Base-by-base conservation (phyloP, 78 protist genomes). In the Dictyostelium firmibasis region DNA sequence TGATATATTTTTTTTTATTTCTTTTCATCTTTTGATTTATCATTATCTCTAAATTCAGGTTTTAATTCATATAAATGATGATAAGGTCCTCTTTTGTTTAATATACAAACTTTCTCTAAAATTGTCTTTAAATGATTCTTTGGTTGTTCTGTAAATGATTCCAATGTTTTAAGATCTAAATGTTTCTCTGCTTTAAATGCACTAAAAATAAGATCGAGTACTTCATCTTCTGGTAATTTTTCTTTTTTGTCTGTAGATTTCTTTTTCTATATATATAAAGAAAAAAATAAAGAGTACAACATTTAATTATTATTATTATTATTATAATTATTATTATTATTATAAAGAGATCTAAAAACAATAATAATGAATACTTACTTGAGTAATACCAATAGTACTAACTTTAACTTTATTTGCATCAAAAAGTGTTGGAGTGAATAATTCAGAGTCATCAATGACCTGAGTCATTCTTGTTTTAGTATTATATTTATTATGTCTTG, bases 41-140 rank as follows among this genome's bases (percentile, higher is more conserved):
- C 79, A 33, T 75, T 53, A 70, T 43, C 76, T 29, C 50, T 81
- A 69, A 67, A 89, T 50, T 81, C 87, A 13, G 86, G 57, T 81
- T 89, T 89, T 20, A 89, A 43, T 70, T 89, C 87, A 70, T 89
- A 89, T 4, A 47, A 20, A 31, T 89, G 83, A 18, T 84, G 69
- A 47, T 89, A 47, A 29, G 94, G 50, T 23, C 94, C 94, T 69
- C 83, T 69, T 75, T 81, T 89, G 31, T 89, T 81, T 4, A 89
- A 47, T 2, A 47, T 70, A 50, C 94, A 89, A 57, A 81, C 75
- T 67, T 81, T 89, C 27, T 64, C 83, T 43, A 89, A 70, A 33
- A 81, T 35, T 69, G 33, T 62, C 38, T 89, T 89, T 29, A 89
- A 50, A 57, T 76, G 83, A 23, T 27, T 62, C 36, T 81, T 72